Conservation (phyloP, 2,329 filamentous ascomycete genomes). For the Diplodia mutila region DNA sequence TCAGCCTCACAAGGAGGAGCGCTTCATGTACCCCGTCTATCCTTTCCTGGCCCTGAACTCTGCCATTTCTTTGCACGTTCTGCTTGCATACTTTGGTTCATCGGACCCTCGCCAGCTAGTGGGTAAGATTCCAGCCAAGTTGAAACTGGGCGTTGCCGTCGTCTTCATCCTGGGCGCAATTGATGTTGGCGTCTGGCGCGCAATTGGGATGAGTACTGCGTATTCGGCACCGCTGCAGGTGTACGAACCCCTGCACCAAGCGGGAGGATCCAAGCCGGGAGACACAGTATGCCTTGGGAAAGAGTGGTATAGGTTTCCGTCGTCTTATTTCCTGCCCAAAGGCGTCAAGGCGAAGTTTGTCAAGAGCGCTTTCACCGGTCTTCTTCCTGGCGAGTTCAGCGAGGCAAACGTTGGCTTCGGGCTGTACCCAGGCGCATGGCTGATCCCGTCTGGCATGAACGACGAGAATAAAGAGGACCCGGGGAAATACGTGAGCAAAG, state of each 20-base stretch:
- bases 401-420: slow-evolving; percentile 72
- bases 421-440: slow-evolving; percentile 81
- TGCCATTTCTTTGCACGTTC: slow-evolving; percentile 78
- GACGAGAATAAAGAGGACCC: slow-evolving; percentile 85
- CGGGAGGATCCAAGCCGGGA: slow-evolving; percentile 60
- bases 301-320: slow-evolving; percentile 98
- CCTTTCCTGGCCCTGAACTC: slow-evolving; percentile 89
- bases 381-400: slow-evolving; percentile 88
- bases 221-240: slow-evolving; percentile 80
- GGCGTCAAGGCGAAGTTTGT: slow-evolving; percentile 86
- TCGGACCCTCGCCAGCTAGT: slow-evolving; percentile 67
- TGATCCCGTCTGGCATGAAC: slow-evolving; percentile 84
- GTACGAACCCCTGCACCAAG: slow-evolving; percentile 67
- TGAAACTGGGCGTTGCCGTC: slow-evolving; percentile 70
- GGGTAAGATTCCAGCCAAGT: slow-evolving; percentile 71
- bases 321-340: slow-evolving; percentile 86
- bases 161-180: slow-evolving; percentile 66
- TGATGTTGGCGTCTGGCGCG: slow-evolving; percentile 70
- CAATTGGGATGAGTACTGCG: slow-evolving; percentile 74
- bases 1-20: slow-evolving; percentile 96
- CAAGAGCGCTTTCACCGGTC: slow-evolving; percentile 83
- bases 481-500: slow-evolving; percentile 73
- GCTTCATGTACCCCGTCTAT: slow-evolving; percentile 98
- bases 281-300: slow-evolving; percentile 88
- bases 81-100: slow-evolving; percentile 75